Conservation (phyloP, 352 stramenopile species). For the Pseudoperonospora humuli region DNA sequence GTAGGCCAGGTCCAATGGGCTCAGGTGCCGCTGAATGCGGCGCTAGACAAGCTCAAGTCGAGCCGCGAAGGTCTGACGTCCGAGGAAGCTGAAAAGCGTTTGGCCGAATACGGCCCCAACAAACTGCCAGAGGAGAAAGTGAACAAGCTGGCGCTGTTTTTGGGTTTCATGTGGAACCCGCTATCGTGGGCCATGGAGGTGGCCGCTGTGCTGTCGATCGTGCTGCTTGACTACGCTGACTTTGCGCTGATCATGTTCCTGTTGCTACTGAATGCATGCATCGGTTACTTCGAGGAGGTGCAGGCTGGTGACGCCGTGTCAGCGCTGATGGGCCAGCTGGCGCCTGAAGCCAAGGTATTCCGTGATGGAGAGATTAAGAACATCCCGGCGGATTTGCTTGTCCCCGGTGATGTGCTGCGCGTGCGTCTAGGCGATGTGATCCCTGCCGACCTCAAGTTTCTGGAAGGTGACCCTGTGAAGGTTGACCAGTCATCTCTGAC, state of each 20-base stretch:
- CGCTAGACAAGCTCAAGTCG: conserved; percentile 77
- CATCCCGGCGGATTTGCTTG: conserved; percentile 51
- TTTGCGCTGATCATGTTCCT: conserved; percentile 67
- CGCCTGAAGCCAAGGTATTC: conserved; percentile 78
- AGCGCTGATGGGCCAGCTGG: conserved; percentile 84
- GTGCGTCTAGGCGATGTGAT: conserved; percentile 87
- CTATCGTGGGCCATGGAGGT: conserved; percentile 80
- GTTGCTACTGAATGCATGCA: conserved; percentile 62
- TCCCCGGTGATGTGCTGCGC: conserved; percentile 66
- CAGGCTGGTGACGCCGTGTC: conserved; percentile 84
- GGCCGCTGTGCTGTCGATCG: conserved; percentile 60
- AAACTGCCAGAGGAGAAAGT: conserved; percentile 72
- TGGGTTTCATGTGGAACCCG: conserved; percentile 80
- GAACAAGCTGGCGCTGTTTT: conserved; percentile 73
- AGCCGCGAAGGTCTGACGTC: conserved; percentile 58
- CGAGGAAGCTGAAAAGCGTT: conserved; percentile 64
- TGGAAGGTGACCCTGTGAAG: conserved; percentile 74
- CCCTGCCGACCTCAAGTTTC: conserved; percentile 86
- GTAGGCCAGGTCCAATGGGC: conserved; percentile 72
- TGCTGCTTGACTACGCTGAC: conserved; percentile 71
- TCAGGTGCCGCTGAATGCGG: conserved; percentile 63
- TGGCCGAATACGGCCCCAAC: conserved; percentile 74
- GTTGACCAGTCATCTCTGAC: conserved; percentile 90
- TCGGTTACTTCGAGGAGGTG: conserved; percentile 77
- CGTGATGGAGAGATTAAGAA: conserved; percentile 75